phyloP scores from a whole-genome alignment of 2,329 filamentous ascomycete genomes.

The Penicillium sp. region DNA sequence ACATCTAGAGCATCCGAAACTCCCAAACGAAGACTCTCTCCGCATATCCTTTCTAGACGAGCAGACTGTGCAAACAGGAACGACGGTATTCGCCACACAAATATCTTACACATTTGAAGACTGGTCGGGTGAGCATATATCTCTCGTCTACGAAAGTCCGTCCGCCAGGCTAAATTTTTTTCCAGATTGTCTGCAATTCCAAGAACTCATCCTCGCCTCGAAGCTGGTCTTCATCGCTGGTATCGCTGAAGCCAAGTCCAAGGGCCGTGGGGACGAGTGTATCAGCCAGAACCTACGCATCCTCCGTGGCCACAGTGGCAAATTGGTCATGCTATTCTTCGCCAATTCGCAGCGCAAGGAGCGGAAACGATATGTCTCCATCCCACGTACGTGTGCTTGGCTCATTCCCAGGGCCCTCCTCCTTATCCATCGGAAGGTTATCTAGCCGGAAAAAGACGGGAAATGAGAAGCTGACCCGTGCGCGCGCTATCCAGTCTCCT shows the following conservation, averaged over 20 bases:
- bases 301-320: conserved; percentile 41
- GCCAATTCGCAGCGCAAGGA: conserved; percentile 49
- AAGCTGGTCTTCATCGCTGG: conserved; percentile 47
- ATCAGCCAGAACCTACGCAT: conserved; percentile 51
- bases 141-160: too few species aligned
- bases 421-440: background rate
- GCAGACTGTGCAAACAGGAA: conserved; percentile 47
- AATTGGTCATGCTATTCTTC: conserved; percentile 45
- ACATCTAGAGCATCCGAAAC: conserved; percentile 49
- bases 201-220: conserved; percentile 45
- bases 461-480: background rate
- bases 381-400: conserved; percentile 38
- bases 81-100: conserved; percentile 46
- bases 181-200: conserved; percentile 48
- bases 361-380: conserved; percentile 46
- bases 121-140: conserved; percentile 39
- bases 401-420: background rate
- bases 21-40: conserved; percentile 38
- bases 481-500: conserved; percentile 37
- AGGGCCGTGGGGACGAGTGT: conserved; percentile 50
- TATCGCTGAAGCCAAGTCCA: conserved; percentile 50
- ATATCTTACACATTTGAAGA: conserved; percentile 50
- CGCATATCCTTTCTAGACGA: conserved; percentile 50
- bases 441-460: background rate
- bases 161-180: background rate